A percentile compares a stretch with the other conserved stretches of the same genome.
phyloP scores from a whole-genome alignment of 495 filamentous ascomycete species.

The Trichoderma gamsii region DNA sequence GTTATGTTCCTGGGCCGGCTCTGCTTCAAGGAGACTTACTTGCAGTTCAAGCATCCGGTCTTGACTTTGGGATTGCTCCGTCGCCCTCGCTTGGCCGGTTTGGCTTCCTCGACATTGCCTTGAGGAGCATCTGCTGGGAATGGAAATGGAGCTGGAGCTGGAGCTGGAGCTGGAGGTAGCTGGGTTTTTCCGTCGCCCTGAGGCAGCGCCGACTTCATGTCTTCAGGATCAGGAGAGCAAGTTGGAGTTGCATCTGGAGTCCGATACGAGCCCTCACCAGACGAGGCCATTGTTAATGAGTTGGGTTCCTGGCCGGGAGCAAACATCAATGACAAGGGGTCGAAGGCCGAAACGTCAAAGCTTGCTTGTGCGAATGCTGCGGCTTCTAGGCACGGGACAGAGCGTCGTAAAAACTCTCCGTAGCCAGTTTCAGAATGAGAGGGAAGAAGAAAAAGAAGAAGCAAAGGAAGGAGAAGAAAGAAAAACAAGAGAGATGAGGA shows the following conservation, averaged over 20 bases:
- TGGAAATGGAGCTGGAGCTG: too few species aligned
- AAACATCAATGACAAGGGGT: not conserved
- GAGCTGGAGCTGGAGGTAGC: not conserved
- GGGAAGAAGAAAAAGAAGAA: too few species aligned
- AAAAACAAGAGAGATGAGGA: too few species aligned
- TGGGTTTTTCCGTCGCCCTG: too few species aligned
- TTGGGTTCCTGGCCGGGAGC: not conserved
- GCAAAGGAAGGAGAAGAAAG: too few species aligned
- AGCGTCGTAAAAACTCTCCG: too few species aligned
- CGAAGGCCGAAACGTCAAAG: too few species aligned
- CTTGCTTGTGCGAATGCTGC: too few species aligned
- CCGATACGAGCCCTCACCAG: not conserved
- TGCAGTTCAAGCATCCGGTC: slow-evolving; percentile 54
- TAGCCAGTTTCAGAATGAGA: too few species aligned
- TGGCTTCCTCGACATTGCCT: not conserved
- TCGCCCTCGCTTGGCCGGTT: slow-evolving; percentile 18
- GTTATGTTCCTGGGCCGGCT: slow-evolving; percentile 21
- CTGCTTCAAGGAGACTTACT: slow-evolving; percentile 33
- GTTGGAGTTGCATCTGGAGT: slow-evolving; percentile 9
- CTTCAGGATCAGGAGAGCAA: not conserved
- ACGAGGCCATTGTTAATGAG: not conserved
- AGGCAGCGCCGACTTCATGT: not conserved
- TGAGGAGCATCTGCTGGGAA: not conserved
- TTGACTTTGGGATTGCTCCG: slow-evolving; percentile 45
- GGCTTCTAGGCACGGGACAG: too few species aligned